Evolutionary conservation across 345 rosid species (phyloP).

Genomic region (Mallotus nudiflorus): DNA sequence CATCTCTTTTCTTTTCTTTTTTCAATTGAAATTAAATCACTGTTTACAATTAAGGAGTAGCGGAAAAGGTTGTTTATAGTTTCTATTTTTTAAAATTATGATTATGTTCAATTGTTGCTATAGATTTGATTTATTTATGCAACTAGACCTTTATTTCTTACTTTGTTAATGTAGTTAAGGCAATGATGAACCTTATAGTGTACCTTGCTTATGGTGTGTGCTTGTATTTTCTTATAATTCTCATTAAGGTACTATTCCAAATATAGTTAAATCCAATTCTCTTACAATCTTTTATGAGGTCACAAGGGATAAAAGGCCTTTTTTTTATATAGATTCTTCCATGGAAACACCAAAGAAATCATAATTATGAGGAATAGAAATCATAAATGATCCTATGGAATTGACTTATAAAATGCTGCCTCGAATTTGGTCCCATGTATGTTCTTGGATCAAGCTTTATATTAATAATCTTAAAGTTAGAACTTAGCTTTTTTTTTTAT

Average conservation of each 20-base stretch:
- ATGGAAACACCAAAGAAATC: conserved; percentile 1
- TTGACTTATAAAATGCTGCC: not conserved
- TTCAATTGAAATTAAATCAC: no score
- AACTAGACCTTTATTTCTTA: no score
- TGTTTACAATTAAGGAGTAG: no score
- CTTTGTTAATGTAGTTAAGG: no score
- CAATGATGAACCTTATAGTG: not conserved
- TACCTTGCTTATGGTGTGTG: not conserved
- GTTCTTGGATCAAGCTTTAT: not conserved
- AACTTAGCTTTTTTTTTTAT: not conserved
- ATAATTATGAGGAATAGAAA: not conserved
- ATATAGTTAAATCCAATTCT: not conserved
- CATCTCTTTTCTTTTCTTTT: no score
- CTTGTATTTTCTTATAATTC: not conserved
- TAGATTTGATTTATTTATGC: no score
- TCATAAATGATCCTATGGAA: not conserved
- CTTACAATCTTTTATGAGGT: not conserved
- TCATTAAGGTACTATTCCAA: not conserved
- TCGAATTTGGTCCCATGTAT: not conserved
- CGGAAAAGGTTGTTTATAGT: no score
- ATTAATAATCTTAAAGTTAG: not conserved
- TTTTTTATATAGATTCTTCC: not conserved
- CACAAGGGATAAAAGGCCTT: not conserved
- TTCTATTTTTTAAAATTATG: no score
- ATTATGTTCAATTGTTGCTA: no score